Percentiles rank a stretch among this genome's conserved stretches.
Conservation (phyloP, 2,329 filamentous ascomycete genomes). For the Pyricularia pennisetigena region DNA sequence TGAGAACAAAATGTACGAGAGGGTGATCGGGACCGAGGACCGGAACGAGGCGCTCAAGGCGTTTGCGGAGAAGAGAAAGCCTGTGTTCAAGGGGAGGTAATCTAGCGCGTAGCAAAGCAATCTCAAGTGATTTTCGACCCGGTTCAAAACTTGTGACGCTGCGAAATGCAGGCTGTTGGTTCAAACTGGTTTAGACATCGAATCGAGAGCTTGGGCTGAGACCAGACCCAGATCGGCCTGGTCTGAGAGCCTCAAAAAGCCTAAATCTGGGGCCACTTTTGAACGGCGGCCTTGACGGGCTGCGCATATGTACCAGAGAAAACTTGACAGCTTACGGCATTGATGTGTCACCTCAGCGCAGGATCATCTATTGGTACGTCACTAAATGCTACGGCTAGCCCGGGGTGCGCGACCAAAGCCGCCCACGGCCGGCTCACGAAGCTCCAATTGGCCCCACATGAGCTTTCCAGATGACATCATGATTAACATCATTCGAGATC, state of each 20-base stretch:
- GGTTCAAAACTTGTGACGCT: neutral
- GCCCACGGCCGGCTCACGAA: neutral
- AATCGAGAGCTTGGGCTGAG: neutral
- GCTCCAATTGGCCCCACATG: slow-evolving; percentile 1
- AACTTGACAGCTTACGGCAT: neutral
- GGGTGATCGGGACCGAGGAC: slow-evolving; percentile 77
- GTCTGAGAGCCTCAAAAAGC: neutral
- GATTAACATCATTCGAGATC: slow-evolving; percentile 1
- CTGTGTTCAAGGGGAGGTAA: slow-evolving; percentile 46
- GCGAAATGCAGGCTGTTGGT: neutral
- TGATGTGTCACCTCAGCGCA: neutral
- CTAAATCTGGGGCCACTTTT: neutral
- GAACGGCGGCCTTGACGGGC: neutral
- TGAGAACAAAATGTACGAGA: slow-evolving; percentile 82
- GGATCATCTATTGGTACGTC: neutral
- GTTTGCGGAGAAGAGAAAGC: slow-evolving; percentile 59
- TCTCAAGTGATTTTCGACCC: neutral
- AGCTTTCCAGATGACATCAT: slow-evolving; percentile 5
- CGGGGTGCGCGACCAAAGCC: neutral
- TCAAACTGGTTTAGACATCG: neutral
- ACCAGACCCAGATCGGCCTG: neutral
- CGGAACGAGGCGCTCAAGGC: slow-evolving; percentile 79
- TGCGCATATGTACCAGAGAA: neutral
- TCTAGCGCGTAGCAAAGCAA: neutral
- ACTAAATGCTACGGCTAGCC: neutral